Evolutionary conservation across 768 basidiomycete genomes (phyloP).

Genomic region (Candolleomyces eurysporus): DNA sequence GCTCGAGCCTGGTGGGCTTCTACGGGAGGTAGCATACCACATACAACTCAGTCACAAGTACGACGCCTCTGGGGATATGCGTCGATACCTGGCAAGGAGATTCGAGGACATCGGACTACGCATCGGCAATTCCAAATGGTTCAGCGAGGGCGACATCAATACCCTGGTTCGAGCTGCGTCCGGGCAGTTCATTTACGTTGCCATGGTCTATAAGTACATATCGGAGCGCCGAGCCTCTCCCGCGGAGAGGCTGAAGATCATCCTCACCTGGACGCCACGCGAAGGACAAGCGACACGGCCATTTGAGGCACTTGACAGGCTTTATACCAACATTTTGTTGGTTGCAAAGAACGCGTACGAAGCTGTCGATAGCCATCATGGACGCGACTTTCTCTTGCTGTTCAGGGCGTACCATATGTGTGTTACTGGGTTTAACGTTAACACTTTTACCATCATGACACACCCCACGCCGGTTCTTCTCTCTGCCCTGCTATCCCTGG

Average conservation of each 20-base stretch:
- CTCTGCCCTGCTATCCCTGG: neutral
- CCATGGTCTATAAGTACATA: neutral
- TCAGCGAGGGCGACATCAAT: neutral
- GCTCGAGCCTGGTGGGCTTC: neutral
- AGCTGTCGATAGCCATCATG: no score
- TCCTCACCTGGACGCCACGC: no score
- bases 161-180: neutral
- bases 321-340: no score
- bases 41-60: neutral
- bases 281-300: no score
- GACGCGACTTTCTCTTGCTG: no score
- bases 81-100: neutral
- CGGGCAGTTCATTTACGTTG: slow-evolving; percentile 7
- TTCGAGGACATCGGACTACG: neutral
- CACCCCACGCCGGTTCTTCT: neutral
- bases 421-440: no score
- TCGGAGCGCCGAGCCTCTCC: neutral
- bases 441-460: no score
- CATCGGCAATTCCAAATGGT: neutral
- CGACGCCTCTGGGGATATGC: neutral
- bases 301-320: no score
- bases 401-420: no score
- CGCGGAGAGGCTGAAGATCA: no score
- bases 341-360: no score
- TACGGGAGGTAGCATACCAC: neutral